Conservation (phyloP, 371 early-diverging fungal species). For the Mortierella polycephala region DNA sequence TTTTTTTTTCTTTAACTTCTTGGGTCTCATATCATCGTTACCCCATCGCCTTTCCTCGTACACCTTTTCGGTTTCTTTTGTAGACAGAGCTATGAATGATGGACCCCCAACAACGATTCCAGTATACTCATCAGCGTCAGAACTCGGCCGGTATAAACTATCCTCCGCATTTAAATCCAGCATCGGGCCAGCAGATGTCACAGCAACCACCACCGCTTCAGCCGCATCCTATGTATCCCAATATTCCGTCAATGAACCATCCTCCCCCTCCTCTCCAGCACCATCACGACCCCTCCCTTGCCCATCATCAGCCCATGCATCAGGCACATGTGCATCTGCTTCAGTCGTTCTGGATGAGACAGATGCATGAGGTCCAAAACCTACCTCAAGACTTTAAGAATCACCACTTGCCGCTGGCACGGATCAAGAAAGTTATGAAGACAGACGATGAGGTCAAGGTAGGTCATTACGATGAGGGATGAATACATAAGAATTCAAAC, state of each 20-base stretch:
- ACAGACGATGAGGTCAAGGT: conserved; percentile 98
- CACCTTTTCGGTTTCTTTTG: conserved; percentile 7
- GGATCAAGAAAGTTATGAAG: conserved; percentile 99
- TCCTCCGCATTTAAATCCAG: neutral
- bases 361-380: conserved; percentile 63
- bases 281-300: conserved; percentile 44
- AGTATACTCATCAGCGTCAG: conserved; percentile 26
- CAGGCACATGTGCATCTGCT: conserved; percentile 54
- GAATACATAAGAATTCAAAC: neutral
- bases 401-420: conserved; percentile 96
- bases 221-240: conserved; percentile 31
- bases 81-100: neutral
- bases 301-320: conserved; percentile 54
- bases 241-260: conserved; percentile 37
- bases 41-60: conserved; percentile 17
- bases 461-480: conserved; percentile 1
- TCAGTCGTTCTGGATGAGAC: conserved; percentile 64
- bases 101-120: conserved; percentile 7
- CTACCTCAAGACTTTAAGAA: conserved; percentile 86
- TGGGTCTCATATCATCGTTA: conserved; percentile 17
- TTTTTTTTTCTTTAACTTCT: neutral
- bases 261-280: conserved; percentile 52
- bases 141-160: conserved; percentile 7
- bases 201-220: conserved; percentile 4
- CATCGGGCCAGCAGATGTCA: conserved; percentile 11